Conservation (phyloP, 2,329 filamentous ascomycete species). For the Tolypocladium guangdongense region DNA sequence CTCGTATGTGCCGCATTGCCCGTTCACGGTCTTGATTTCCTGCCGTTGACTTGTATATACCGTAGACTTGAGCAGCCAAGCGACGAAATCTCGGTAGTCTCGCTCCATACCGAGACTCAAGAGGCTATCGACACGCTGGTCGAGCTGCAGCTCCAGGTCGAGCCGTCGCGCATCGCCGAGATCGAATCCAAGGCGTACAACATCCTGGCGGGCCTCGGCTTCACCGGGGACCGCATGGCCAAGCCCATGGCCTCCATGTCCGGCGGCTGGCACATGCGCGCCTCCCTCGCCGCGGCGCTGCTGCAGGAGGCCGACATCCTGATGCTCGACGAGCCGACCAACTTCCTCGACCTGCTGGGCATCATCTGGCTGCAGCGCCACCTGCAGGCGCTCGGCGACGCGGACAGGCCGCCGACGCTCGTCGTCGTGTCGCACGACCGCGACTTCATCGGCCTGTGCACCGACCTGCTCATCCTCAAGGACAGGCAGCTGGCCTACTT, state of each 20-base stretch:
- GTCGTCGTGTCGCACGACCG: conserved; percentile 78
- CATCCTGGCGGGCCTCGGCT: conserved; percentile 61
- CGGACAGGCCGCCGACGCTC: conserved; percentile 49
- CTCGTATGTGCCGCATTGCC: conserved; percentile 26
- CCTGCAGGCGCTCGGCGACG: conserved; percentile 45
- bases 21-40: background rate
- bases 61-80: conserved; percentile 37
- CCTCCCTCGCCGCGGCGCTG: conserved; percentile 52
- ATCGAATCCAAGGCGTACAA: conserved; percentile 55
- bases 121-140: conserved; percentile 59
- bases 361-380: conserved; percentile 79
- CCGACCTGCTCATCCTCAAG: conserved; percentile 65
- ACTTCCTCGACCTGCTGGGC: conserved; percentile 71
- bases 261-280: conserved; percentile 67
- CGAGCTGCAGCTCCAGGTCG: conserved; percentile 56
- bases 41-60: background rate
- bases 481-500: conserved; percentile 65
- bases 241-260: conserved; percentile 56
- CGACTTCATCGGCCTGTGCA: conserved; percentile 67
- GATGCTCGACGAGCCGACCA: conserved; percentile 79
- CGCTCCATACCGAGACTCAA: conserved; percentile 54
- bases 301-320: conserved; percentile 67
- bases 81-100: conserved; percentile 43
- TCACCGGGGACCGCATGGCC: conserved; percentile 49
- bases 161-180: conserved; percentile 51